A percentile compares a stretch with the other conserved stretches of the same genome.
Evolutionary conservation across 2,329 filamentous ascomycete genomes (phyloP).

Genomic region (Diaporthe capsici): DNA sequence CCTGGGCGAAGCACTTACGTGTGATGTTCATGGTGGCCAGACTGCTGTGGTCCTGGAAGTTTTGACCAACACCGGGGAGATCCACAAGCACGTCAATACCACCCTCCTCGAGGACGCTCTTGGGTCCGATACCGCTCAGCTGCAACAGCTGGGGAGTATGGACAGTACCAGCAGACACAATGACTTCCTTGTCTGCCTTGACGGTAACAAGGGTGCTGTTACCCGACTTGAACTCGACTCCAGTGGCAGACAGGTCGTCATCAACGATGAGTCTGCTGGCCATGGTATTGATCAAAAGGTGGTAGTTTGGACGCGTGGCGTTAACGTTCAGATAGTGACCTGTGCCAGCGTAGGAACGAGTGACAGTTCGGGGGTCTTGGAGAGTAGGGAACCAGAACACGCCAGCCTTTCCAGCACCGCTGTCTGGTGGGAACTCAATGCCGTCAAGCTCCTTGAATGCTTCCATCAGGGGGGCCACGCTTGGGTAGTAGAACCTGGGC

Average conservation of each 20-base stretch:
- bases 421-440: slow-evolving; percentile 55
- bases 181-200: slow-evolving; percentile 56
- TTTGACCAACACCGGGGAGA: slow-evolving; percentile 62
- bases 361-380: slow-evolving; percentile 53
- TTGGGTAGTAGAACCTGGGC: slow-evolving; percentile 56
- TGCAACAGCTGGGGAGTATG: slow-evolving; percentile 55
- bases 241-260: slow-evolving; percentile 47
- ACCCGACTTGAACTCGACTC: slow-evolving; percentile 49
- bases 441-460: slow-evolving; percentile 56
- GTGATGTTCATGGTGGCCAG: slow-evolving; percentile 47
- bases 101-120: slow-evolving; percentile 57
- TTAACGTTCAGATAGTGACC: slow-evolving; percentile 52
- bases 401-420: slow-evolving; percentile 55
- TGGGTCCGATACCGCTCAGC: slow-evolving; percentile 56
- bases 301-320: slow-evolving; percentile 48
- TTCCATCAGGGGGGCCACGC: slow-evolving; percentile 50
- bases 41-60: slow-evolving; percentile 63
- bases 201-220: slow-evolving; percentile 43
- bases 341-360: slow-evolving; percentile 56
- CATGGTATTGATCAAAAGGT: slow-evolving; percentile 50
- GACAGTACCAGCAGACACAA: slow-evolving; percentile 59
- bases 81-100: slow-evolving; percentile 58
- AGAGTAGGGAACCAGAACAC: slow-evolving; percentile 60
- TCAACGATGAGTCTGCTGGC: slow-evolving; percentile 47
- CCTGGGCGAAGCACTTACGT: slow-evolving; percentile 44